Conservation (phyloP, 2,329 filamentous ascomycete species). For the Fusarium keratoplasticum region DNA sequence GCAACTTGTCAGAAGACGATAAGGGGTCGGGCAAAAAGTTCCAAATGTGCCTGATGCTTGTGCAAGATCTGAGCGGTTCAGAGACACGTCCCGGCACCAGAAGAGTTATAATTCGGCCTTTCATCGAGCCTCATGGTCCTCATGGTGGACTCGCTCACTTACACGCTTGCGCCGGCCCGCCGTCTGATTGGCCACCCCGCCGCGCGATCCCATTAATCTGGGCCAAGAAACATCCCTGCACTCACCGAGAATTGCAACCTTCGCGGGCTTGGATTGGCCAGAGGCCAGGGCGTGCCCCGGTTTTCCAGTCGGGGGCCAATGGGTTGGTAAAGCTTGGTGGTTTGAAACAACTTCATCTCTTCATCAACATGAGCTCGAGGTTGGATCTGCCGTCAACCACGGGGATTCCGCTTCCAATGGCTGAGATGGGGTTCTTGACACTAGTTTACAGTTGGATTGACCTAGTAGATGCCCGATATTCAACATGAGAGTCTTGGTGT, state of each 20-base stretch:
- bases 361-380: neutral
- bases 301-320: neutral
- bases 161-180: constrained; percentile 48
- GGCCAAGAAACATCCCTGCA: constrained; percentile 47
- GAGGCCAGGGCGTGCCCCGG: neutral
- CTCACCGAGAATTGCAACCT: constrained; percentile 44
- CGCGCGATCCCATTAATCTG: constrained; percentile 26
- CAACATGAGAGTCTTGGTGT: neutral
- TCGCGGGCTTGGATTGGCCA: neutral
- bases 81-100: constrained; percentile 53
- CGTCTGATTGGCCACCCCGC: constrained; percentile 43
- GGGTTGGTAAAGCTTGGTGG: neutral
- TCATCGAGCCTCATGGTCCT: constrained; percentile 44
- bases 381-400: neutral
- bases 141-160: constrained; percentile 52
- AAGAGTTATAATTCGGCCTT: constrained; percentile 54
- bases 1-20: constrained; percentile 52
- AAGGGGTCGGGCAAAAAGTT: constrained; percentile 51
- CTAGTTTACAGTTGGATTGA: neutral
- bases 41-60: constrained; percentile 53
- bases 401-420: neutral
- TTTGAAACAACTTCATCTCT: neutral
- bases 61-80: constrained; percentile 55
- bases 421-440: neutral
- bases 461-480: neutral